Evolutionary conservation across 2,329 filamentous ascomycete genomes (phyloP).

Genomic region (Pseudogymnoascus sp.): DNA sequence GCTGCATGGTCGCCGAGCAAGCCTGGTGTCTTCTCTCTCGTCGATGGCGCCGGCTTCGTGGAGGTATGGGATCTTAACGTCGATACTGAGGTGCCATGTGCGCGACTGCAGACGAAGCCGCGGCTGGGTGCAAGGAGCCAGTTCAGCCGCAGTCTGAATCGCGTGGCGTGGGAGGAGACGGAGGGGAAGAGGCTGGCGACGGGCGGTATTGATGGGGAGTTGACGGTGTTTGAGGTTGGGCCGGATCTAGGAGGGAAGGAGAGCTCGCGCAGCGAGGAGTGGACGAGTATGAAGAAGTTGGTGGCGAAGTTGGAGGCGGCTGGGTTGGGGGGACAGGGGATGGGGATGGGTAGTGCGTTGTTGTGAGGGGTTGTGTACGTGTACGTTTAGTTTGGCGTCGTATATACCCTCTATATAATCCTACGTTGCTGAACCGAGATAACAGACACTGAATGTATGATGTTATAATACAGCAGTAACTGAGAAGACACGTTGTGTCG

Average conservation of each 20-base stretch:
- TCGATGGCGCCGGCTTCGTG: conserved; percentile 85
- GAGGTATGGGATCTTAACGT: conserved; percentile 94
- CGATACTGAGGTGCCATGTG: conserved; percentile 86
- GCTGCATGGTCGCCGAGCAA: conserved; percentile 91
- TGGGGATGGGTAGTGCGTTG: not conserved
- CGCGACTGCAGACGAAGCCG: conserved; percentile 66
- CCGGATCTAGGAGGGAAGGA: conserved; percentile 78
- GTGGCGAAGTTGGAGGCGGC: conserved; percentile 64
- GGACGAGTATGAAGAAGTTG: conserved; percentile 87
- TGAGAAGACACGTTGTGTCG: not conserved
- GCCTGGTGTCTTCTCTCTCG: conserved; percentile 88
- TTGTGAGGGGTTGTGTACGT: conserved; percentile 1
- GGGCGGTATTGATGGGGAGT: conserved; percentile 82
- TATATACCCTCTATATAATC: conserved; percentile 12
- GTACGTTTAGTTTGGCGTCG: conserved; percentile 11
- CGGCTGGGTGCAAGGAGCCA: conserved; percentile 52
- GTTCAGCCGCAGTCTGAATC: conserved; percentile 83
- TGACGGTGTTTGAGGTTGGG: conserved; percentile 91
- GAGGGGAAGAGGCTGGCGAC: conserved; percentile 84
- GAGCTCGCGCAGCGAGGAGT: conserved; percentile 77
- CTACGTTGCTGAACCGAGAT: not conserved
- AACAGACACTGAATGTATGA: not conserved
- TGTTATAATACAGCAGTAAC: not conserved
- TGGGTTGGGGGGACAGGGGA: conserved; percentile 14
- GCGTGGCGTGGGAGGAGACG: conserved; percentile 85